Percentiles rank a stretch among this genome's conserved stretches.
Conservation (phyloP, 2,329 filamentous ascomycete species). For the Neonectria magnoliae region DNA sequence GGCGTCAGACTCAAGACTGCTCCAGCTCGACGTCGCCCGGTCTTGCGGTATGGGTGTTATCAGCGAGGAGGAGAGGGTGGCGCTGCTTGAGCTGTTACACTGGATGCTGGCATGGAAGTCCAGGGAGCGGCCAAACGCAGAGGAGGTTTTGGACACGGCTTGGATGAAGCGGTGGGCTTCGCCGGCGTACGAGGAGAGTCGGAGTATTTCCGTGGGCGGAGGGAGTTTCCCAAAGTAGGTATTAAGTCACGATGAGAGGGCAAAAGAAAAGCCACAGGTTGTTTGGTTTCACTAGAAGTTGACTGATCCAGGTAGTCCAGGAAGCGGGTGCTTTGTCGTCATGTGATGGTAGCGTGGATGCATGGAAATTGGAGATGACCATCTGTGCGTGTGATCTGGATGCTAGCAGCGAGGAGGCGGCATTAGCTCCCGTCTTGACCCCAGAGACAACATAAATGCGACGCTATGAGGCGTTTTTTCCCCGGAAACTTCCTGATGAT, state of each 20-base stretch:
- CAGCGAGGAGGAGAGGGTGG: constrained; percentile 1
- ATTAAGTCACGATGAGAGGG: no score
- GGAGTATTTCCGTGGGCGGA: no score
- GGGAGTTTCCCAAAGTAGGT: no score
- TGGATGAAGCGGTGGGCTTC: constrained; percentile 35
- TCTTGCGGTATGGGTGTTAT: constrained; percentile 25
- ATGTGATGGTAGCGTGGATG: not conserved
- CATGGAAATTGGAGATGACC: not conserved
- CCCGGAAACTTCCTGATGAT: not conserved
- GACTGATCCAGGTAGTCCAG: not conserved
- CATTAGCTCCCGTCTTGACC: not conserved
- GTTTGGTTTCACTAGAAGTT: no score
- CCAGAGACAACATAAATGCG: not conserved
- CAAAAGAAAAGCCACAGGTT: no score
- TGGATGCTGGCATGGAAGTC: constrained; percentile 28
- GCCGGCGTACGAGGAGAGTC: constrained; percentile 13
- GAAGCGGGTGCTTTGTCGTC: not conserved
- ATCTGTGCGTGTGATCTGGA: constrained; percentile 4
- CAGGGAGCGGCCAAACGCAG: constrained; percentile 6
- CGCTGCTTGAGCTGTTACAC: constrained; percentile 15
- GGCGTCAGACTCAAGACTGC: constrained; percentile 26
- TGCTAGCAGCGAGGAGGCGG: not conserved
- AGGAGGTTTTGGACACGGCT: constrained; percentile 17
- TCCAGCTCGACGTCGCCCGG: constrained; percentile 41
- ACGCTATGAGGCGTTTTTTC: not conserved